phyloP scores from a whole-genome alignment of 148 eudicot species.

The Nepenthes mirabilis region DNA sequence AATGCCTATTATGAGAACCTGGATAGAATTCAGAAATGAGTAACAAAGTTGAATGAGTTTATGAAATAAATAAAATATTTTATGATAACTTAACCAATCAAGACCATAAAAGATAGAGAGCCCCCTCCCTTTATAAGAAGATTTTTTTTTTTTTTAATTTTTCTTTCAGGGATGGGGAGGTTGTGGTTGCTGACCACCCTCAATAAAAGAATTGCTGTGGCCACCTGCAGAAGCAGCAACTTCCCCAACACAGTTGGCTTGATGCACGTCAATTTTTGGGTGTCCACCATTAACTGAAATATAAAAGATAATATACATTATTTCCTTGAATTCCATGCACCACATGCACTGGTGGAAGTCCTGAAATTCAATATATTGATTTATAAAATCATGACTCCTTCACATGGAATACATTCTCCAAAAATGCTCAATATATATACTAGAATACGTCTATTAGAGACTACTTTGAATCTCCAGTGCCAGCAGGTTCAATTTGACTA shows the following conservation, averaged over 20 bases:
- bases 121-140: no score
- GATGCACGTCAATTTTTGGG: constrained; percentile 26
- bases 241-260: constrained; percentile 25
- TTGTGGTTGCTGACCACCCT: constrained; percentile 31
- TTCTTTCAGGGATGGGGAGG: no score
- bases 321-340: no score
- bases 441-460: no score
- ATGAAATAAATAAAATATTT: not conserved
- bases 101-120: not conserved
- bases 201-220: constrained; percentile 28
- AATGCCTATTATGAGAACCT: constrained; percentile 54
- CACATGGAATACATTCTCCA: no score
- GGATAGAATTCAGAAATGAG: constrained; percentile 5
- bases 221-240: constrained; percentile 25
- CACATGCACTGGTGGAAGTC: no score
- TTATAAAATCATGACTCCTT: no score
- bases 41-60: not conserved
- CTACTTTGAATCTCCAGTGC: no score
- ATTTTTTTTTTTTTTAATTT: no score
- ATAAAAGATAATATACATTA: not conserved
- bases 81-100: not conserved
- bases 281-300: constrained; percentile 38
- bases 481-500: no score
- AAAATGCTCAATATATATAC: no score
- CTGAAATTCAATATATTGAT: no score